Conservation (phyloP, 2,329 filamentous ascomycete genomes). For the Massarina eburnea region DNA sequence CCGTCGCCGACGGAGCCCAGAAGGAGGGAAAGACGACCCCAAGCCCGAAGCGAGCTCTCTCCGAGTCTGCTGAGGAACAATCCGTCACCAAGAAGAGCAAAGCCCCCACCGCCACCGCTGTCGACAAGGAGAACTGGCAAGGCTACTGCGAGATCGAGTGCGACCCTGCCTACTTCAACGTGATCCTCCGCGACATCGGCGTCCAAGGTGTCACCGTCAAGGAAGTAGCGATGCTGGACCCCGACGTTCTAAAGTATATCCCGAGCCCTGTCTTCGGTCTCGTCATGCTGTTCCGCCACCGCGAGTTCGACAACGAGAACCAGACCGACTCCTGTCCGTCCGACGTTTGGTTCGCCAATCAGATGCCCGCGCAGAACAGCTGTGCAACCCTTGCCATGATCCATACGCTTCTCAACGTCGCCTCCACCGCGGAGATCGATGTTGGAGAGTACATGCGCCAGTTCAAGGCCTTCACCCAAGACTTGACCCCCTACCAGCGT, state of each 20-base stretch:
- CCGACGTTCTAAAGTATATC: constrained; percentile 23
- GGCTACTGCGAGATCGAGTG: constrained; percentile 87
- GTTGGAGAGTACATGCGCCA: constrained; percentile 69
- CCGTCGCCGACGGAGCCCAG: not conserved
- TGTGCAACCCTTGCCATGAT: constrained; percentile 92
- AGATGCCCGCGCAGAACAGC: constrained; percentile 68
- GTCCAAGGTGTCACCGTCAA: constrained; percentile 72
- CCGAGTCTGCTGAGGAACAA: constrained; percentile 10
- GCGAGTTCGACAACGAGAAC: constrained; percentile 55
- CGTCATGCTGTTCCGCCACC: constrained; percentile 82
- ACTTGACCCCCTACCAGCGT: constrained; percentile 70
- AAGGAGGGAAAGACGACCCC: constrained; percentile 1
- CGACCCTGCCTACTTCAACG: constrained; percentile 84
- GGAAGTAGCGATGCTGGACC: constrained; percentile 75
- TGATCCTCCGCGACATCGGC: constrained; percentile 77
- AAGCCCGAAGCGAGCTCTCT: constrained; percentile 16
- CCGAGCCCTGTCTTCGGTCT: constrained; percentile 66
- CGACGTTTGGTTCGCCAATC: constrained; percentile 91
- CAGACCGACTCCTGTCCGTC: constrained; percentile 60
- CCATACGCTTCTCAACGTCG: constrained; percentile 88
- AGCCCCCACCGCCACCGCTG: constrained; percentile 8
- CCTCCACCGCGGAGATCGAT: constrained; percentile 48
- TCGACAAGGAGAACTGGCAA: constrained; percentile 57
- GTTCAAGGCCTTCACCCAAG: constrained; percentile 73
- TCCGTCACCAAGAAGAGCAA: constrained; percentile 22